Conservation (phyloP, 495 filamentous ascomycete species). For the Penicillium turbatum region DNA sequence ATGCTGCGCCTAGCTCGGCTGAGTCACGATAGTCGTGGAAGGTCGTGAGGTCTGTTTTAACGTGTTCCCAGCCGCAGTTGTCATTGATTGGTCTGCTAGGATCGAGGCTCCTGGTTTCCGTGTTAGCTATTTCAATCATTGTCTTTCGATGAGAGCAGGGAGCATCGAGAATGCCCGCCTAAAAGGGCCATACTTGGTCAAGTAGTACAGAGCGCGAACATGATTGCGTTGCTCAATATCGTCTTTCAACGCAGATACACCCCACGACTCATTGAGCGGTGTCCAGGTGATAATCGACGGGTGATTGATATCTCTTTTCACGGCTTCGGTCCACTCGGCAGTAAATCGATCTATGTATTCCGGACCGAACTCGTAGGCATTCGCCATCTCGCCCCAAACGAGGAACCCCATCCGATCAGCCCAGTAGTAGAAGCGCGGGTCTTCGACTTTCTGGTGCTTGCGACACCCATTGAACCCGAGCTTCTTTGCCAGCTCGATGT, state of each 20-base stretch:
- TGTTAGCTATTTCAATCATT: neutral
- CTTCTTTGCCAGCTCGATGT: constrained; percentile 31
- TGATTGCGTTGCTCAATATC: constrained; percentile 54
- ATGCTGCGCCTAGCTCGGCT: constrained; percentile 42
- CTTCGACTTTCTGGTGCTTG: constrained; percentile 42
- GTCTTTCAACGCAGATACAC: constrained; percentile 47
- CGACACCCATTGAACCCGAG: constrained; percentile 38
- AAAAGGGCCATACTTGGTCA: constrained; percentile 48
- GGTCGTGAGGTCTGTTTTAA: constrained; percentile 53
- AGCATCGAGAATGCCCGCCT: neutral
- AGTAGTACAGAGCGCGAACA: constrained; percentile 52
- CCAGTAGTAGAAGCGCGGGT: constrained; percentile 37
- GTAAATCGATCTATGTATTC: constrained; percentile 51
- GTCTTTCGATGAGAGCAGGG: neutral
- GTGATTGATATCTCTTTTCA: constrained; percentile 56
- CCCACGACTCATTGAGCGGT: constrained; percentile 60
- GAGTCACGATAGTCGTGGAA: constrained; percentile 59
- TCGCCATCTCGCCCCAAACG: constrained; percentile 42
- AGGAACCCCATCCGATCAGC: constrained; percentile 38
- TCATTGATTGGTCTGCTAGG: constrained; percentile 57
- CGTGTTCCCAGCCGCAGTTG: constrained; percentile 63
- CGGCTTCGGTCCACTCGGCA: constrained; percentile 53
- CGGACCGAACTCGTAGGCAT: constrained; percentile 46
- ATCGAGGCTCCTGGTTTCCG: constrained; percentile 42
- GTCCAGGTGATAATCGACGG: constrained; percentile 60